A percentile compares a stretch with the other conserved stretches of the same genome.
Evolutionary conservation across 768 basidiomycete genomes (phyloP).

Genomic region (Pleurotus ostreatus): DNA sequence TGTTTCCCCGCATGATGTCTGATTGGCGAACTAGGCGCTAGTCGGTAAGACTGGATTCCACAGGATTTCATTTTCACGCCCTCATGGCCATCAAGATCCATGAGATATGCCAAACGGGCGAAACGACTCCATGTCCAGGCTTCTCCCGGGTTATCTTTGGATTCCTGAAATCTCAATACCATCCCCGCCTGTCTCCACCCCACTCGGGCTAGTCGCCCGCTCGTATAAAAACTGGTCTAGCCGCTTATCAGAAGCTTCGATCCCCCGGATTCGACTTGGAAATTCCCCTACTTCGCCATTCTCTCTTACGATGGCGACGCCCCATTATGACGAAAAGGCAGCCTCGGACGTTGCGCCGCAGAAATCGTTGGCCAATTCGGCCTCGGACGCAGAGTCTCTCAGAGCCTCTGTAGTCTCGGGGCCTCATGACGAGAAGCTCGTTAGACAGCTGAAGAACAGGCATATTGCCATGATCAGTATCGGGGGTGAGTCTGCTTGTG

Average conservation of each 20-base stretch:
- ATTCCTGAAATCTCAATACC: conserved; percentile 4
- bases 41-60: too few species aligned
- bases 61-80: not conserved
- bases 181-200: not conserved
- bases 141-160: not conserved
- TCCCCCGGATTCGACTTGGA: not conserved
- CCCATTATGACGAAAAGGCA: conserved; percentile 4
- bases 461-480: conserved; percentile 83
- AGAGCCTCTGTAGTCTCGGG: not conserved
- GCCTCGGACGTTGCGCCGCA: not conserved
- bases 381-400: conserved; percentile 19
- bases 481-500: not conserved
- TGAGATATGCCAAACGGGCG: not conserved
- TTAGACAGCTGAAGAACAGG: conserved; percentile 68
- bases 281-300: not conserved
- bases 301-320: conserved; percentile 1
- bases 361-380: conserved; percentile 6
- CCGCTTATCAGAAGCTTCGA: not conserved
- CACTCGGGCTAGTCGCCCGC: not conserved
- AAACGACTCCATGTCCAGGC: not conserved
- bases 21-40: too few species aligned
- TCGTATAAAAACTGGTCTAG: not conserved
- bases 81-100: too few species aligned
- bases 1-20: too few species aligned
- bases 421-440: conserved; percentile 28